Conservation (phyloP, 495 filamentous ascomycete species). For the Halenospora varia region DNA sequence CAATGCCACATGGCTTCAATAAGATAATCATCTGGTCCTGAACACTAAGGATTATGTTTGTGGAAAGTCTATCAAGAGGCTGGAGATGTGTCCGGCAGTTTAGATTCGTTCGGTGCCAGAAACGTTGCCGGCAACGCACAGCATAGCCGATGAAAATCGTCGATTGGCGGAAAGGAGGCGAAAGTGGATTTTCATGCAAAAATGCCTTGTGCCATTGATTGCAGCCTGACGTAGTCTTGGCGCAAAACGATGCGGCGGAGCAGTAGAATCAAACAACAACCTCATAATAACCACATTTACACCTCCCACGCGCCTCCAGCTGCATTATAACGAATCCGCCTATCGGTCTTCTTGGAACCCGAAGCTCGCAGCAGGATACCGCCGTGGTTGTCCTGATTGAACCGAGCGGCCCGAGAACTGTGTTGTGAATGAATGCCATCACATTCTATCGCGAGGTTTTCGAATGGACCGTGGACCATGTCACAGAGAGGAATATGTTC, state of each 20-base stretch:
- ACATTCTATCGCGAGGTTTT: constrained; percentile 18
- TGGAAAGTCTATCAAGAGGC: too few species aligned
- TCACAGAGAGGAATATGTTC: constrained; percentile 26
- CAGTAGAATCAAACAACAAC: neutral
- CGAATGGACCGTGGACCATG: constrained; percentile 22
- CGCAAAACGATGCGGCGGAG: neutral
- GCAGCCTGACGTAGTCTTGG: neutral
- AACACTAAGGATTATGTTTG: too few species aligned
- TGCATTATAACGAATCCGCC: neutral
- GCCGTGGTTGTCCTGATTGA: neutral
- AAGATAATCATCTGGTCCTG: too few species aligned
- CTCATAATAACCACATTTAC: neutral
- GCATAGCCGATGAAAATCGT: too few species aligned
- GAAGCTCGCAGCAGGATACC: neutral
- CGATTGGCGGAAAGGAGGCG: too few species aligned
- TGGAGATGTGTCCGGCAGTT: too few species aligned
- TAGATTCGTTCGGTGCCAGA: too few species aligned
- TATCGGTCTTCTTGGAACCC: neutral
- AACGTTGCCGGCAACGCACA: too few species aligned
- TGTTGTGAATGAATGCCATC: constrained; percentile 26
- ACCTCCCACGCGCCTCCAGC: neutral
- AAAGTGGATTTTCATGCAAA: neutral
- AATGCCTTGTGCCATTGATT: neutral
- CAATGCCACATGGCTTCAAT: too few species aligned
- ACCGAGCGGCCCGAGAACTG: neutral